phyloP scores from a whole-genome alignment of 1,284 basidiomycete species.

The Boletus chippewaensis region DNA sequence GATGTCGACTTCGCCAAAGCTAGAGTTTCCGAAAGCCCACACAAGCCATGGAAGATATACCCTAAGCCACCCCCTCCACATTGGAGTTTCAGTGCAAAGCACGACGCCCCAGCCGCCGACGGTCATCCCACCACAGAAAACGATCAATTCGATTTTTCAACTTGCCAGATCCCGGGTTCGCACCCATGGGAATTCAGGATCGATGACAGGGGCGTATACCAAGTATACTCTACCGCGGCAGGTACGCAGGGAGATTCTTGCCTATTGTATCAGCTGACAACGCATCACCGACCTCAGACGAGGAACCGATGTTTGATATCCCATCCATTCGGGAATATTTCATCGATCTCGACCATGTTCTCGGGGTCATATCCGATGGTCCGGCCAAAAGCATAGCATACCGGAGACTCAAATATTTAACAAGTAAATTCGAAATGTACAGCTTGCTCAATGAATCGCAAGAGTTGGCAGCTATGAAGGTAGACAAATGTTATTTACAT shows the following conservation, averaged over 20 bases:
- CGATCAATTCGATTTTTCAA: constrained; percentile 60
- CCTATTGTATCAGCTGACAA: not conserved
- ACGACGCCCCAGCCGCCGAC: constrained; percentile 45
- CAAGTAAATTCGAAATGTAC: constrained; percentile 97
- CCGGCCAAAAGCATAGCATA: constrained; percentile 97
- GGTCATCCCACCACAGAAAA: constrained; percentile 33
- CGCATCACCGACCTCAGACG: constrained; percentile 16
- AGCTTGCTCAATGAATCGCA: constrained; percentile 89
- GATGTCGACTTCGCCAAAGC: constrained; percentile 43
- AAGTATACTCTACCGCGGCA: constrained; percentile 55
- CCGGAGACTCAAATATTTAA: constrained; percentile 85
- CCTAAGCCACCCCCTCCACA: constrained; percentile 88
- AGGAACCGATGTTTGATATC: constrained; percentile 67
- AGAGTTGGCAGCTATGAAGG: constrained; percentile 96
- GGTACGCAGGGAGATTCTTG: constrained; percentile 30
- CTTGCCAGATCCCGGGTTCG: constrained; percentile 64
- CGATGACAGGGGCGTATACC: constrained; percentile 83
- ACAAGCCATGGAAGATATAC: constrained; percentile 77
- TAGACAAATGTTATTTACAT: constrained; percentile 25
- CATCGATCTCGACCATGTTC: constrained; percentile 88
- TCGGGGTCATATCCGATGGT: constrained; percentile 84
- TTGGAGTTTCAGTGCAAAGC: constrained; percentile 76
- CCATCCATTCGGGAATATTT: constrained; percentile 94
- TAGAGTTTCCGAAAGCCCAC: constrained; percentile 29
- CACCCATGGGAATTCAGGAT: constrained; percentile 63